These are phyloP conservation scores for Penicillium alfredii DNA, from an alignment of 495 filamentous ascomycete genomes.

Conservation along the genomic window DNA sequence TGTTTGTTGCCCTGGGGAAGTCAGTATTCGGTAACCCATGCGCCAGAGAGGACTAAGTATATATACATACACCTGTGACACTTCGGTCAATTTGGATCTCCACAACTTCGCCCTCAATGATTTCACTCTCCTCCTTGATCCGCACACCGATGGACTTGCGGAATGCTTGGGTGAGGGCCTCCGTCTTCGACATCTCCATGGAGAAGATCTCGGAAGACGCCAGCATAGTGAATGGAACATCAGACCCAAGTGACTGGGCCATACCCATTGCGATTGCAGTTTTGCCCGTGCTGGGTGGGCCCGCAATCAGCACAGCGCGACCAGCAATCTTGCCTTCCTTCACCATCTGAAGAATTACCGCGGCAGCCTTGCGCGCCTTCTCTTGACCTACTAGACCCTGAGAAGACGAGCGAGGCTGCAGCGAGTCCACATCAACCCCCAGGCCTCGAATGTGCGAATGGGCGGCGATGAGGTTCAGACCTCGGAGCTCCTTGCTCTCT, in stretches of 20 bases:
- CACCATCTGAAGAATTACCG: constrained; percentile 95
- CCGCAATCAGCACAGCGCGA: constrained; percentile 88
- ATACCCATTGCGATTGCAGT: constrained; percentile 99
- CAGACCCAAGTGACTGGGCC: constrained; percentile 87
- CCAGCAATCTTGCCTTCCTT: constrained; percentile 98
- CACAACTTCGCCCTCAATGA: constrained; percentile 98
- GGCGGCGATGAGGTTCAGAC: constrained; percentile 92
- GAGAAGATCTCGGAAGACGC: constrained; percentile 96
- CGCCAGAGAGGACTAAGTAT: background rate
- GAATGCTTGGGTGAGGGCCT: constrained; percentile 96
- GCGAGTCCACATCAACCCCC: constrained; percentile 84
- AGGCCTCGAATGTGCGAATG: constrained; percentile 97
- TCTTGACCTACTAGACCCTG: constrained; percentile 97
- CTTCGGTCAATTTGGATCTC: constrained; percentile 98
- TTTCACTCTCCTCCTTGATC: constrained; percentile 97
- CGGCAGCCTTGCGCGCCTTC: constrained; percentile 91
- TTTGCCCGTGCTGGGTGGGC: constrained; percentile 96
- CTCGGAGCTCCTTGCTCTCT: constrained; percentile 89
- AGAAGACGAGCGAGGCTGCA: constrained; percentile 78
- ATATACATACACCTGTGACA: constrained; percentile 68
- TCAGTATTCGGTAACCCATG: constrained; percentile 15
- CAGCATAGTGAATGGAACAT: constrained; percentile 94
- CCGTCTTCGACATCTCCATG: constrained; percentile 97
- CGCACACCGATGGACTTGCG: constrained; percentile 92
- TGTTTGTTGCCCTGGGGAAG: constrained; percentile 71